These are phyloP conservation scores for Kodamaea restingae DNA, from an alignment of 805 yeast genomes.

Conservation along the genomic window DNA sequence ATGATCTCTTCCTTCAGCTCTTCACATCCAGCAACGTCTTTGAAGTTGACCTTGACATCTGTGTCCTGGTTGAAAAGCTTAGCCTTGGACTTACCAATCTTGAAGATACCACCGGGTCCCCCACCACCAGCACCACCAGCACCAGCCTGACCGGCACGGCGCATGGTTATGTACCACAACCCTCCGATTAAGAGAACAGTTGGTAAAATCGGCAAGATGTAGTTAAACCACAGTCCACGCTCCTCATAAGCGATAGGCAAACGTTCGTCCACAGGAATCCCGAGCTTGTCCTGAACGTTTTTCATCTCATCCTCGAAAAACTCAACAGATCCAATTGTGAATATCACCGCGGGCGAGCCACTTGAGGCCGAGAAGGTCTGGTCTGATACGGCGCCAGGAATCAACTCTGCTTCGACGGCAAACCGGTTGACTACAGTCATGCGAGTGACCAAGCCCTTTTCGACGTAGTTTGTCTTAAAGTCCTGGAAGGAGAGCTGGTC, in stretches of 20 bases:
- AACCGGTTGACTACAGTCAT: slow-evolving; percentile 70
- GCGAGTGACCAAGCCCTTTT: slow-evolving; percentile 71
- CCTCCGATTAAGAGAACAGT: slow-evolving; percentile 80
- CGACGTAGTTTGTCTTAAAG: slow-evolving; percentile 74
- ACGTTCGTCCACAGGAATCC: slow-evolving; percentile 64
- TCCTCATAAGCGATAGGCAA: slow-evolving; percentile 76
- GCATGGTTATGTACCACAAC: slow-evolving; percentile 57
- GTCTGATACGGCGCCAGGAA: slow-evolving; percentile 40
- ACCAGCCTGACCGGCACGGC: slow-evolving; percentile 48
- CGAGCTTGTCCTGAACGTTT: slow-evolving; percentile 62
- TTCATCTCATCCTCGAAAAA: slow-evolving; percentile 80
- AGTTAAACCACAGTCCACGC: slow-evolving; percentile 59
- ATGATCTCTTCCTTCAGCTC: slow-evolving; percentile 93
- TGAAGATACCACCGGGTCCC: slow-evolving; percentile 61
- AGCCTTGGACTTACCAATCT: slow-evolving; percentile 75
- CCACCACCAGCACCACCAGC: slow-evolving; percentile 29
- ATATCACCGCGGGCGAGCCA: slow-evolving; percentile 50
- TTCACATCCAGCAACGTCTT: slow-evolving; percentile 92
- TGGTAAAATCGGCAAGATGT: slow-evolving; percentile 71
- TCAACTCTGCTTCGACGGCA: slow-evolving; percentile 65
- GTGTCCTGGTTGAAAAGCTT: slow-evolving; percentile 79
- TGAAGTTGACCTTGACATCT: slow-evolving; percentile 75
- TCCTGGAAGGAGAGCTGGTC: slow-evolving; percentile 65
- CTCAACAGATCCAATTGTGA: slow-evolving; percentile 86
- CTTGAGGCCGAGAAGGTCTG: slow-evolving; percentile 35